phyloP scores from a whole-genome alignment of 2,329 filamentous ascomycete species.

The Fusarium duplospermum region DNA sequence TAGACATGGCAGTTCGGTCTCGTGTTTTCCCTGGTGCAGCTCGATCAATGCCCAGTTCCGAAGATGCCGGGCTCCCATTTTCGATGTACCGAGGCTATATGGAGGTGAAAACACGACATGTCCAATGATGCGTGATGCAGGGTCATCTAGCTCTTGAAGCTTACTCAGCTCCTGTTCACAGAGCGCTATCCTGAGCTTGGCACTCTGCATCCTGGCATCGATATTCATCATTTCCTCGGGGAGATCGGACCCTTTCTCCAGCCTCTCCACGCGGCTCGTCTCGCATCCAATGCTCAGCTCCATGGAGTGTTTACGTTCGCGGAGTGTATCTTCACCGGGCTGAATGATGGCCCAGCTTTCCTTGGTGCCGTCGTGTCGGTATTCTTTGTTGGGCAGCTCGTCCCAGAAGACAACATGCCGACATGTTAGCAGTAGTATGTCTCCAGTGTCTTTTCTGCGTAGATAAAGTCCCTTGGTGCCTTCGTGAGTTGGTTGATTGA shows the following conservation, averaged over 20 bases:
- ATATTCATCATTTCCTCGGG: neutral
- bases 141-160: neutral
- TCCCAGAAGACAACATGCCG: slow-evolving; percentile 12
- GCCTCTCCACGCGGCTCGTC: neutral
- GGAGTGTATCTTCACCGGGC: neutral
- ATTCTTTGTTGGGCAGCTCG: neutral
- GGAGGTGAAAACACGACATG: slow-evolving; percentile 8
- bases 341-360: neutral
- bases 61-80: neutral
- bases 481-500: slow-evolving; percentile 34
- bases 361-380: neutral
- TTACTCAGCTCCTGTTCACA: neutral
- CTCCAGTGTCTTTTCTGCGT: neutral
- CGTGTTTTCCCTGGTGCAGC: slow-evolving; percentile 7
- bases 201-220: neutral
- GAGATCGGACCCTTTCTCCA: neutral
- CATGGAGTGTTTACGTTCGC: neutral
- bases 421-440: slow-evolving; percentile 29
- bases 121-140: slow-evolving; percentile 1
- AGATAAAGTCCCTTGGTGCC: neutral
- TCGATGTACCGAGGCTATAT: neutral
- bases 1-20: neutral
- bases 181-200: neutral
- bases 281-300: neutral
- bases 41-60: slow-evolving; percentile 25